Conservation (phyloP, 2,329 filamentous ascomycete species). For the Geosmithia flava region DNA sequence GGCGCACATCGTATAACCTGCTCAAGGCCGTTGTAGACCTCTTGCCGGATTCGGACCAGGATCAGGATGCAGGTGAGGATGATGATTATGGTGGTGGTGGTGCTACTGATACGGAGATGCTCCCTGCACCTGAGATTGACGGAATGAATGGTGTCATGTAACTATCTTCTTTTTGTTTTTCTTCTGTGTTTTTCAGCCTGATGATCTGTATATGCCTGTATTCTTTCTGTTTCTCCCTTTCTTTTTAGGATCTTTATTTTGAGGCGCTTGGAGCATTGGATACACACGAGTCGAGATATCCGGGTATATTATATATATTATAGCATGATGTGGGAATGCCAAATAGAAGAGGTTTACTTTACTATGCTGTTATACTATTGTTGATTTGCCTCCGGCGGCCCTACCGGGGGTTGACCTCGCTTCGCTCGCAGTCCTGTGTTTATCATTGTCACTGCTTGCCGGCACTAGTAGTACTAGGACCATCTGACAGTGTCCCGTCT, state of each 20-base stretch:
- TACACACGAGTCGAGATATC: not conserved
- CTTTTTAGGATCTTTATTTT: not conserved
- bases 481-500: too few species aligned
- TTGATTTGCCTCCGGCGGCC: too few species aligned
- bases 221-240: not conserved
- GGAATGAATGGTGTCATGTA: too few species aligned
- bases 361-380: too few species aligned
- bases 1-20: slow-evolving; percentile 18
- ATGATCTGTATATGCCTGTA: not conserved
- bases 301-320: not conserved
- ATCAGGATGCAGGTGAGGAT: not conserved
- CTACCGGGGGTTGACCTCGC: too few species aligned
- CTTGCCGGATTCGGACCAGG: slow-evolving; percentile 8
- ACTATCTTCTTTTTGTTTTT: too few species aligned
- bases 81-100: slow-evolving; percentile 1
- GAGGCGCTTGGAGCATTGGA: not conserved
- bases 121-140: not conserved
- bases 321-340: not conserved
- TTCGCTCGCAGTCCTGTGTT: too few species aligned
- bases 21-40: slow-evolving; percentile 13
- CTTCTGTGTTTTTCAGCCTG: too few species aligned
- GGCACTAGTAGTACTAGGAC: too few species aligned
- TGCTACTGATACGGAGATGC: not conserved
- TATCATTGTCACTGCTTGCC: too few species aligned
- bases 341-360: not conserved